These are phyloP conservation scores for Eucalyptus paniculata DNA, from an alignment of 345 rosid genomes.

Conservation along the genomic window DNA sequence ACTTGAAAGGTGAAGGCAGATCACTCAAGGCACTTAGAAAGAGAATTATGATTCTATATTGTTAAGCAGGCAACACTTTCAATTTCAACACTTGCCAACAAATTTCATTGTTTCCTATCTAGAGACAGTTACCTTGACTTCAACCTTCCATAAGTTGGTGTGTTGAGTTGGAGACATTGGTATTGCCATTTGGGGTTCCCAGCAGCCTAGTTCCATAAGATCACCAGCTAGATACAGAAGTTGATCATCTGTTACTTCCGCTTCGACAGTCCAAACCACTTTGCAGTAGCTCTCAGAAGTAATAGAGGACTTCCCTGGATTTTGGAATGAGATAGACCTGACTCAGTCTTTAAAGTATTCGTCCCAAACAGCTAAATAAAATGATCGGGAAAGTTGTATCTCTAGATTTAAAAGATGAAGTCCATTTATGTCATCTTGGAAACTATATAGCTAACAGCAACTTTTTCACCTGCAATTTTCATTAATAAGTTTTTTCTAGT, in stretches of 20 bases:
- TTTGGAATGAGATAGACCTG: not conserved
- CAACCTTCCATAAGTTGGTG: conserved; percentile 59
- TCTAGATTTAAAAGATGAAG: not conserved
- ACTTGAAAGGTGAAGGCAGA: not conserved
- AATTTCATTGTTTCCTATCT: not conserved
- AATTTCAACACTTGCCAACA: not conserved
- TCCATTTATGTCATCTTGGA: not conserved
- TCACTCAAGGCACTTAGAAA: not conserved
- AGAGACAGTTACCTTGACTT: conserved; percentile 48
- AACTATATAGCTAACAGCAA: not conserved
- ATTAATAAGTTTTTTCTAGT: not conserved
- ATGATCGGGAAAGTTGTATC: not conserved
- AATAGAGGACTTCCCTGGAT: conserved; percentile 30
- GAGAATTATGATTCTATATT: not conserved
- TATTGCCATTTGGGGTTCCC: conserved; percentile 75
- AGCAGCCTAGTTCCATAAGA: conserved; percentile 57
- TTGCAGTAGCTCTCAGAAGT: conserved; percentile 31
- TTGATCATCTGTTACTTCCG: conserved; percentile 55
- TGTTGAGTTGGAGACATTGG: conserved; percentile 48
- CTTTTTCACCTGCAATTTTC: not conserved
- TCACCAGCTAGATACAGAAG: conserved; percentile 70
- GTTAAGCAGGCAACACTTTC: not conserved
- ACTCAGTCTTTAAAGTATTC: not conserved
- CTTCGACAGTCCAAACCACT: conserved; percentile 77
- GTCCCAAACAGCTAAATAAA: not conserved